Percentiles rank a stretch among this genome's conserved stretches.
Evolutionary conservation across 1,284 basidiomycete species (phyloP).

Genomic region (Meripilus lineatus): DNA sequence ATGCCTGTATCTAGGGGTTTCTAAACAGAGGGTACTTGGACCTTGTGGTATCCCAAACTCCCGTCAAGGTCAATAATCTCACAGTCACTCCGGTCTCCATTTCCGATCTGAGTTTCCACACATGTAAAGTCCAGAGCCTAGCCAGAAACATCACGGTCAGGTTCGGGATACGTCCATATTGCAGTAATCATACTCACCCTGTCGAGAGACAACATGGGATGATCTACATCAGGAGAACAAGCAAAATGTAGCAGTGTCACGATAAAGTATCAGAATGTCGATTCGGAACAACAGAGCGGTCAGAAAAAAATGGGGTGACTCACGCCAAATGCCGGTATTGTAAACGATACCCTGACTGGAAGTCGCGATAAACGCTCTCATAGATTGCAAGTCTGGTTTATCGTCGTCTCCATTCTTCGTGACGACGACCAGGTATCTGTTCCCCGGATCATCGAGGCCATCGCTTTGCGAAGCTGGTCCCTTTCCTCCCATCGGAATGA

Average conservation of each 20-base stretch:
- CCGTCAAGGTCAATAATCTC: slow-evolving; percentile 63
- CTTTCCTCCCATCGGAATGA: slow-evolving; percentile 78
- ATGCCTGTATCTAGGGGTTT: too few relatives aligned
- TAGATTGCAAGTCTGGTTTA: slow-evolving; percentile 65
- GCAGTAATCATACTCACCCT: slow-evolving; percentile 40
- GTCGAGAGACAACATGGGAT: slow-evolving; percentile 78
- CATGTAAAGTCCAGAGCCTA: slow-evolving; percentile 77
- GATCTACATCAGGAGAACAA: slow-evolving; percentile 44
- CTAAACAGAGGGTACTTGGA: too few relatives aligned
- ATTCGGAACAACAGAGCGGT: slow-evolving; percentile 7
- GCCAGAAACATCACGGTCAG: slow-evolving; percentile 7
- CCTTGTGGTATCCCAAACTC: background rate
- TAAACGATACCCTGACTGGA: slow-evolving; percentile 84
- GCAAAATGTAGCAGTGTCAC: too few relatives aligned
- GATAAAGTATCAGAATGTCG: background rate
- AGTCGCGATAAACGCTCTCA: slow-evolving; percentile 79
- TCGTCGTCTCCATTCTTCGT: slow-evolving; percentile 73
- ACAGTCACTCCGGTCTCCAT: slow-evolving; percentile 68
- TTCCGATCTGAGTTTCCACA: slow-evolving; percentile 81
- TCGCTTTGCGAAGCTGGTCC: slow-evolving; percentile 33
- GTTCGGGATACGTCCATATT: slow-evolving; percentile 14
- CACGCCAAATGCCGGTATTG: slow-evolving; percentile 82
- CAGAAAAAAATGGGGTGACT: slow-evolving; percentile 33
- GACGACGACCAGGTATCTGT: slow-evolving; percentile 78
- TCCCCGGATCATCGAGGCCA: slow-evolving; percentile 44